Evolutionary conservation across 768 basidiomycete genomes (phyloP).

Genomic region (Crepidotus variabilis): DNA sequence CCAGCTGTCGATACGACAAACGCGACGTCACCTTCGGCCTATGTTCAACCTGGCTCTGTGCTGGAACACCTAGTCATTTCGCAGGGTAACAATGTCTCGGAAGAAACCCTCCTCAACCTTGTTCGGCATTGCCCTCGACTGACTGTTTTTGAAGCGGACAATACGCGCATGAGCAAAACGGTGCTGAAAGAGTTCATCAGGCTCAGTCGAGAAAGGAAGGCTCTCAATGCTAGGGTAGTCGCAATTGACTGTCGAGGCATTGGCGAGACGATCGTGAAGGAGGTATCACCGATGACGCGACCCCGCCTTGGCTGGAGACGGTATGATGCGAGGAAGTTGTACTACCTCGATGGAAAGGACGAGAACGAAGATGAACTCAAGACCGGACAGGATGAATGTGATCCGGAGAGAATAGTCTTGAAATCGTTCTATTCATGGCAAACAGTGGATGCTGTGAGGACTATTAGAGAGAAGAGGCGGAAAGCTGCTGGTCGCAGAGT

Average conservation of each 20-base stretch:
- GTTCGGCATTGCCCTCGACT: constrained; percentile 62
- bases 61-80: constrained; percentile 74
- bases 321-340: constrained; percentile 67
- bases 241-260: constrained; percentile 77
- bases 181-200: constrained; percentile 69
- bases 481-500: constrained; percentile 44
- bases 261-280: constrained; percentile 57
- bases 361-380: constrained; percentile 57
- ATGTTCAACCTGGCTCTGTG: constrained; percentile 52
- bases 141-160: constrained; percentile 71
- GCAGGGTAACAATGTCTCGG: constrained; percentile 57
- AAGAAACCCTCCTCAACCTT: constrained; percentile 60
- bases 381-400: constrained; percentile 80
- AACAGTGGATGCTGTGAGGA: constrained; percentile 73
- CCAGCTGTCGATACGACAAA: constrained; percentile 25
- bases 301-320: constrained; percentile 72
- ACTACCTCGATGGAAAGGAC: constrained; percentile 70
- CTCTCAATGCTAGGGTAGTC: constrained; percentile 51
- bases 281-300: constrained; percentile 53
- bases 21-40: constrained; percentile 1
- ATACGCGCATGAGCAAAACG: constrained; percentile 61
- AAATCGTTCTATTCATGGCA: constrained; percentile 89
- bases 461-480: constrained; percentile 62
- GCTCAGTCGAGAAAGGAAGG: constrained; percentile 42
- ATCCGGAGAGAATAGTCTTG: constrained; percentile 64